Evolutionary conservation across 768 basidiomycete genomes (phyloP), one percentile per base, ranked within the genome.

Genomic region (Hypholoma sublateritium): DNA sequence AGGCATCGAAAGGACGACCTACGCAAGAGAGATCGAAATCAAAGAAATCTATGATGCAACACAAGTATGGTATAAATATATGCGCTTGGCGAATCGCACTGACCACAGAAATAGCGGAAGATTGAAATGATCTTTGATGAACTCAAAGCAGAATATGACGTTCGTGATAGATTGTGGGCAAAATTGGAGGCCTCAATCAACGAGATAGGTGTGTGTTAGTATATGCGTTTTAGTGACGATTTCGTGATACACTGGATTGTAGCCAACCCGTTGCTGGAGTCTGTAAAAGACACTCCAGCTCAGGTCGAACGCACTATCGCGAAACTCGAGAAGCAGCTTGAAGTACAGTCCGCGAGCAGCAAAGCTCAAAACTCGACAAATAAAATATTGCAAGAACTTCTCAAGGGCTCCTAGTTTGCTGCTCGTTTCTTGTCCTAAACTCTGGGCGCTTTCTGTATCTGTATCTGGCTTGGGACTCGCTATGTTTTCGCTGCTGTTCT

Each of bases 251-350:
- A 32, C 5, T 1, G 28, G 28, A 32, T 35, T 32, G 9, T 48
- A 86, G 85, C 78, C 32, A 74, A 74, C 7, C 78, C 74, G 17
- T 75, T 78, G 1, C 67, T 76, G 17, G 72, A 72, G 22, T 65
- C 67, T 22, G 60, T 83, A 32, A 74, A 77, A 58, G 76, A 72
- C 19, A 63, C 81, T n/a, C 84, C 85, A 4, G 74, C 65, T 28
- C 76, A 78, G 44, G 67, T 82, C 32, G 87, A 88, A 62, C 76
- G 76, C 42, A 75, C 75, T 7, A 79, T 87, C 48, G 69, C 75
- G 1, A 67, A 65, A 12, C 70, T 84, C 7, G 87, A 89, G 59
- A 85, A 83, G 68, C 78, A 79, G 56, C 53, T 53, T 24, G 53
- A 53, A 39, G 71, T 73, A 58, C 83, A 80, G 58, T 67, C 65